Percentiles rank a stretch among this genome's conserved stretches.
Evolutionary conservation across 1,284 basidiomycete genomes (phyloP).

Genomic region (Vanrija humicola): DNA sequence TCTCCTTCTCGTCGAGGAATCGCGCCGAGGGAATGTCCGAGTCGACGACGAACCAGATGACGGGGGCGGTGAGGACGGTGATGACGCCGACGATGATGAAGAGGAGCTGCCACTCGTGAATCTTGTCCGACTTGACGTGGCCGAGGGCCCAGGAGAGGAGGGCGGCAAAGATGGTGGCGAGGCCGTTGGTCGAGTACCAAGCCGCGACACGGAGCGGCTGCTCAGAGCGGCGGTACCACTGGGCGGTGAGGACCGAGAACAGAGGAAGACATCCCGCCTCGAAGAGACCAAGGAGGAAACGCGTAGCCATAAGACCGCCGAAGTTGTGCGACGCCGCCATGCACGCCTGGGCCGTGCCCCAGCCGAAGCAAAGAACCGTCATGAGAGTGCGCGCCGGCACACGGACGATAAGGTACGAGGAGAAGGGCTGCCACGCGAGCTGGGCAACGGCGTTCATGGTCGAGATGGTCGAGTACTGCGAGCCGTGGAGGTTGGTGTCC

Average conservation of each 20-base stretch:
- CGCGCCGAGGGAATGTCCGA: slow-evolving; percentile 41
- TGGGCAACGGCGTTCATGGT: slow-evolving; percentile 44
- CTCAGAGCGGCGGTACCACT: slow-evolving; percentile 47
- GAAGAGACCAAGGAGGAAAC: slow-evolving; percentile 48
- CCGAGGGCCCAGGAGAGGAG: slow-evolving; percentile 39
- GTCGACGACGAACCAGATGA: slow-evolving; percentile 42
- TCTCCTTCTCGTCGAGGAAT: slow-evolving; percentile 46
- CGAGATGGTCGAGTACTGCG: slow-evolving; percentile 33
- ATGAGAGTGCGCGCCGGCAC: slow-evolving; percentile 40
- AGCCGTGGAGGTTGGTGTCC: slow-evolving; percentile 28
- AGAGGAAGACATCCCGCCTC: slow-evolving; percentile 48
- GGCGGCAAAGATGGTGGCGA: slow-evolving; percentile 43
- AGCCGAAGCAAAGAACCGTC: slow-evolving; percentile 38
- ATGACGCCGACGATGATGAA: slow-evolving; percentile 46
- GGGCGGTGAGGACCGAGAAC: slow-evolving; percentile 44
- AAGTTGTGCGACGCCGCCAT: slow-evolving; percentile 36
- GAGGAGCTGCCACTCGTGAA: slow-evolving; percentile 46
- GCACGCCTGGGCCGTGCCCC: slow-evolving; percentile 35
- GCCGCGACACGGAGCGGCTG: slow-evolving; percentile 43
- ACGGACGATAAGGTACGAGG: slow-evolving; percentile 43
- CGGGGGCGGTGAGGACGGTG: slow-evolving; percentile 42
- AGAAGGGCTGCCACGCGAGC: slow-evolving; percentile 46
- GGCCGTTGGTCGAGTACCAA: slow-evolving; percentile 47
- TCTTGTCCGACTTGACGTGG: slow-evolving; percentile 31
- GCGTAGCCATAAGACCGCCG: slow-evolving; percentile 32